Evolutionary conservation across 2,329 filamentous ascomycete genomes (phyloP), one percentile per base, ranked within the genome.

Genomic region (Claviceps purpurea): DNA sequence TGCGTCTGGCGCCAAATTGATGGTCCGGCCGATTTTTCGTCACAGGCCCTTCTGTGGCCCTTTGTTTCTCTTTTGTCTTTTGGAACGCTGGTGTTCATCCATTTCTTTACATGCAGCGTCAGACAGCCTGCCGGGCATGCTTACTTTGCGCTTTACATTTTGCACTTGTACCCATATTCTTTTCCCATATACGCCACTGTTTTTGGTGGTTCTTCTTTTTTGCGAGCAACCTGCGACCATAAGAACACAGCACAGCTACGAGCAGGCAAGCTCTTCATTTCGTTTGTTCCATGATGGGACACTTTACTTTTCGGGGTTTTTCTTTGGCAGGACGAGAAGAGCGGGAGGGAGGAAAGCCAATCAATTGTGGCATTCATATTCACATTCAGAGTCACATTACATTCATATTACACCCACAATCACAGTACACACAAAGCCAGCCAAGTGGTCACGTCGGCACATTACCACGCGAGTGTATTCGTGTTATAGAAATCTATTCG

Each of bases 401-500:
- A 47, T 37, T 37, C 2, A 37, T 10, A 14, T 34, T 6, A 37
- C 22, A 20, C 11, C 3, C 8, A 37, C 40, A 41, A 3, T n/a
- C 40, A 11, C 40, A 42, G 13, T 13, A 16, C 43, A 46, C 30
- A 46, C 24, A 24, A 24, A 18, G 46, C 46, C 24, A 14, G 47
- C 47, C 39, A 48, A 11, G 22, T 18, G 13, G 22, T 38, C 13
- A 34, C 3, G 3, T 20, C 34, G 14, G 47, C 38, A 42, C 38
- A 49, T 34, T 11, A 34, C 10, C 11, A 41, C 26, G 20, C 30
- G 34, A 43, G 43, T 48, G 51, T 43, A 51, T 54, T 42, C 51
- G 48, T 55, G 52, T 16, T 26, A 54, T 51, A 53, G 55, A 34
- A 52, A 56, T 61, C 52, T 56, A 65, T 58, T 59, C 56, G 62